These are phyloP conservation scores for Penicillium sp. DNA, from an alignment of 2,329 filamentous ascomycete species.

Conservation along the genomic window DNA sequence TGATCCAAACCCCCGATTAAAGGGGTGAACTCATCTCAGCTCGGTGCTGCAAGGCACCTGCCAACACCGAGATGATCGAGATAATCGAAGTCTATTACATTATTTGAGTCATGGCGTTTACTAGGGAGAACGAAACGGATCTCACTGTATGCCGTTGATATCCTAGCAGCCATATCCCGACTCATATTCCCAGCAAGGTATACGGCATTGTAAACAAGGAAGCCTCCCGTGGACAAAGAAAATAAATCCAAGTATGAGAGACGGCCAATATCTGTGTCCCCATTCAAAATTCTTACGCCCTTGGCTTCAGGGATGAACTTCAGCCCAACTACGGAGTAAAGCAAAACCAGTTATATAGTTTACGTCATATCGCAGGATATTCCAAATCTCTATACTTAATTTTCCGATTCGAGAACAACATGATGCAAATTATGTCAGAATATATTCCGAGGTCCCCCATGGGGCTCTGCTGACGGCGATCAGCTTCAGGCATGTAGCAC, in stretches of 20 bases:
- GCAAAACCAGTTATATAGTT: not conserved
- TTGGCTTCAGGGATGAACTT: constrained; percentile 1
- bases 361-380: not conserved
- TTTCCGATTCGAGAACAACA: not conserved
- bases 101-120: not conserved
- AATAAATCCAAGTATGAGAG: not conserved
- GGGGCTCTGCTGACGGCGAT: not conserved
- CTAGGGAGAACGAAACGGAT: not conserved
- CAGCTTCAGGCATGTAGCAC: not conserved
- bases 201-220: not conserved
- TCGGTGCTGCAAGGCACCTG: not conserved
- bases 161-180: too few relatives aligned
- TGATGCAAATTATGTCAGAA: not conserved
- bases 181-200: not conserved
- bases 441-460: not conserved
- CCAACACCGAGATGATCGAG: not conserved
- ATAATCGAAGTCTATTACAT: not conserved
- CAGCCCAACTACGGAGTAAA: not conserved
- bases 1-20: constrained; percentile 1
- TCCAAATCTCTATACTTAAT: not conserved
- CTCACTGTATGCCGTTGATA: not conserved
- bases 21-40: not conserved
- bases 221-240: not conserved
- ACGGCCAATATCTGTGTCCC: not conserved
- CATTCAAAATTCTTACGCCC: not conserved